These are phyloP conservation scores for Thymus mandschuricus DNA, from an alignment of 257 asterid genomes.

Conservation along the genomic window DNA sequence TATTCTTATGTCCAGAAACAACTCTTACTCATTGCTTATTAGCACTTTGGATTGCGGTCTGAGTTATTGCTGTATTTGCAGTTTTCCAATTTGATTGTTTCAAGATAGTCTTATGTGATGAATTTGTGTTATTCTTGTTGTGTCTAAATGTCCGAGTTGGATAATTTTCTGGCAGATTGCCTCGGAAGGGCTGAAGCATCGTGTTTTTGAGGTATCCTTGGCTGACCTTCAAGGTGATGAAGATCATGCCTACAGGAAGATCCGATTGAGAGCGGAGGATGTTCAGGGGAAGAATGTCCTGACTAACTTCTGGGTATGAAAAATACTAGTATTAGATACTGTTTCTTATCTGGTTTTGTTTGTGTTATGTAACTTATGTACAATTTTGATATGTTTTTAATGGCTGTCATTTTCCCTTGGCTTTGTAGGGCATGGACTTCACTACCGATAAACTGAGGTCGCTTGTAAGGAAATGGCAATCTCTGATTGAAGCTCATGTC, in stretches of 20 bases:
- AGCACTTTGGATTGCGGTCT: background rate
- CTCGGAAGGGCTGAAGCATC: conserved; percentile 89
- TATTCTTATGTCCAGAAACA: background rate
- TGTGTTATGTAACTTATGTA: background rate
- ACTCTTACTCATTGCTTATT: background rate
- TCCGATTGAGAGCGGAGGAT: conserved; percentile 84
- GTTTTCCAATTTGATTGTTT: background rate
- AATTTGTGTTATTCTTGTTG: background rate
- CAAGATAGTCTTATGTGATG: background rate
- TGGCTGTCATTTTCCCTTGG: background rate
- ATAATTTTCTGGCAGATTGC: conserved; percentile 60
- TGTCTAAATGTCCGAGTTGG: background rate
- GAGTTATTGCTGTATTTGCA: background rate
- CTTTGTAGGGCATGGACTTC: conserved; percentile 74
- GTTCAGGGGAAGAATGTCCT: conserved; percentile 80
- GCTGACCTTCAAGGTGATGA: conserved; percentile 89
- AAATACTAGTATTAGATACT: background rate
- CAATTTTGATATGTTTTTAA: background rate
- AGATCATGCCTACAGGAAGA: conserved; percentile 84
- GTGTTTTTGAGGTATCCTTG: conserved; percentile 81
- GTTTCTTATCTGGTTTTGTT: background rate
- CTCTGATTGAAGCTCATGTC: conserved; percentile 63
- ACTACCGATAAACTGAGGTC: conserved; percentile 83
- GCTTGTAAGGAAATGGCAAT: conserved; percentile 75
- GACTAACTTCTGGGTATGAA: conserved; percentile 56